phyloP scores from a whole-genome alignment of 169 alveolate species.

The Perkinsus olseni region DNA sequence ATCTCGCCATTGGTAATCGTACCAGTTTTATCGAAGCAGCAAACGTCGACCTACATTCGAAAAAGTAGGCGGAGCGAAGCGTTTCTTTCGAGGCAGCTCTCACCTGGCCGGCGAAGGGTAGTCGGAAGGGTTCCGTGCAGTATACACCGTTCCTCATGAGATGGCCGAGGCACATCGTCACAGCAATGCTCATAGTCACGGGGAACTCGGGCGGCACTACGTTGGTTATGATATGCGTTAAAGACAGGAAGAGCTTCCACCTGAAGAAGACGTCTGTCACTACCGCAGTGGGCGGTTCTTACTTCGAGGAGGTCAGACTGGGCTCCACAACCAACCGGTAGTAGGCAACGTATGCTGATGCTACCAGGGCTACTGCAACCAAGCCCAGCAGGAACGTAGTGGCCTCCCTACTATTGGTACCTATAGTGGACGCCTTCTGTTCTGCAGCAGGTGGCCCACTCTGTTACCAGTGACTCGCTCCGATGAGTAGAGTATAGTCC shows the following conservation, averaged over 20 bases:
- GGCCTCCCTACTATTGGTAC: conserved; percentile 84
- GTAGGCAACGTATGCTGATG: conserved; percentile 81
- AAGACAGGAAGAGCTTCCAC: conserved; percentile 81
- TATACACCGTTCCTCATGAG: conserved; percentile 79
- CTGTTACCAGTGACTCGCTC: conserved; percentile 14
- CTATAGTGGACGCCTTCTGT: neutral
- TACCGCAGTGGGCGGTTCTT: neutral
- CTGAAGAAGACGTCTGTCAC: neutral
- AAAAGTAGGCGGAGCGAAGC: conserved; percentile 21
- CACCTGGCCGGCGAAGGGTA: conserved; percentile 90
- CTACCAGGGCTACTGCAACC: conserved; percentile 78
- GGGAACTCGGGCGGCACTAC: conserved; percentile 99
- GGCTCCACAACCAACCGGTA: conserved; percentile 61
- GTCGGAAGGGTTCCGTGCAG: conserved; percentile 96
- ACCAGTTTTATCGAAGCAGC: conserved; percentile 97
- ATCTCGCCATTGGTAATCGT: conserved; percentile 88
- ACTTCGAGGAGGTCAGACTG: conserved; percentile 37
- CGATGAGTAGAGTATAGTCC: conserved; percentile 82
- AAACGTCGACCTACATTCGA: conserved; percentile 57
- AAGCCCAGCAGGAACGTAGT: conserved; percentile 77
- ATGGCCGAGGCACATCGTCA: conserved; percentile 82
- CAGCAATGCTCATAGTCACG: conserved; percentile 85
- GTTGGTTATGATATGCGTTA: conserved; percentile 90
- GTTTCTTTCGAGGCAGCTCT: neutral
- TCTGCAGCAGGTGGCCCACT: neutral